A percentile compares a stretch with the other conserved stretches of the same genome.
Evolutionary conservation across 257 asterid genomes (phyloP).

Genomic region (Capsicum rhomboideum): DNA sequence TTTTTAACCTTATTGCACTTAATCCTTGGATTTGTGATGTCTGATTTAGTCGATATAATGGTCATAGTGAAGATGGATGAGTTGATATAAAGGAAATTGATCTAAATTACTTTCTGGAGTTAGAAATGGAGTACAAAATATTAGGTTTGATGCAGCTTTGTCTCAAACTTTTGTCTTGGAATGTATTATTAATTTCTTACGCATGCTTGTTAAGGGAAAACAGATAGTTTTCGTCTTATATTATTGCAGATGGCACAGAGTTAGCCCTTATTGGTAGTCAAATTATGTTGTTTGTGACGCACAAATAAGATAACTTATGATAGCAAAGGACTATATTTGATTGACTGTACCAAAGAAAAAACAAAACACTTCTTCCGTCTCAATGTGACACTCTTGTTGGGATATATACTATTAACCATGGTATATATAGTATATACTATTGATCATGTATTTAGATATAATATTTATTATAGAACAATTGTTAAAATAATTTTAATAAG

Average conservation of each 20-base stretch:
- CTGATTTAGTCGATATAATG: not conserved
- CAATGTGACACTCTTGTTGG: no score
- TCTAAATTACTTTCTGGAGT: not conserved
- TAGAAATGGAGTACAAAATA: not conserved
- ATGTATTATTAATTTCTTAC: not conserved
- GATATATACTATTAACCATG: no score
- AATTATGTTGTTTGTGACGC: not conserved
- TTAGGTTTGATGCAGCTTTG: not conserved
- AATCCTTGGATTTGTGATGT: not conserved
- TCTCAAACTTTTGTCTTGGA: not conserved
- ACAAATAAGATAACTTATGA: not conserved
- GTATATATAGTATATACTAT: no score
- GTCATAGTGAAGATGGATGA: not conserved
- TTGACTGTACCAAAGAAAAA: not conserved
- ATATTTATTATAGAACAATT: no score
- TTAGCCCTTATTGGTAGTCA: no score
- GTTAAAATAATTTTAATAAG: no score
- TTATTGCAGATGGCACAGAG: no score
- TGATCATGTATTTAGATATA: no score
- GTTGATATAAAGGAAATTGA: not conserved
- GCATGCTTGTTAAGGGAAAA: no score
- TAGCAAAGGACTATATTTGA: not conserved
- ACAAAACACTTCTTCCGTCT: no score
- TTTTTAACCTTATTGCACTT: not conserved
- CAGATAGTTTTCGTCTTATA: no score